phyloP scores from a whole-genome alignment of 2,329 filamentous ascomycete species.

The Fusarium nematophilum region DNA sequence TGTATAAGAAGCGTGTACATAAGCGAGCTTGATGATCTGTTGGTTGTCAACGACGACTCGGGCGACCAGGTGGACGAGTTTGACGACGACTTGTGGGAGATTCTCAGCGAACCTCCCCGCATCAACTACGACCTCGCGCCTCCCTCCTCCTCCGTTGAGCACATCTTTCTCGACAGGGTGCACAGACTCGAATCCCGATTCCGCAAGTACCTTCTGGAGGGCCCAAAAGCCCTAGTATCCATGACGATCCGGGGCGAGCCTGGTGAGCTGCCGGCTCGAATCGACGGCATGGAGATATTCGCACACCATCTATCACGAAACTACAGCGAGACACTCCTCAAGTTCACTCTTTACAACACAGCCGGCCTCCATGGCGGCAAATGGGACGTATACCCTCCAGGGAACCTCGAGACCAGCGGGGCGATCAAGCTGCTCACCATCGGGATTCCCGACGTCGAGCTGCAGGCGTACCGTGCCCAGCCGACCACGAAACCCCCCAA shows the following conservation, averaged over 20 bases:
- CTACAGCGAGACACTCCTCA: not conserved
- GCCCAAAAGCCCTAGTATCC: not conserved
- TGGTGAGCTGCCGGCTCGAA: fast-evolving
- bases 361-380: not conserved
- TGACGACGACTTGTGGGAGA: not conserved
- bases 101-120: too few species aligned
- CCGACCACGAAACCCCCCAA: fast-evolving
- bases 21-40: not conserved
- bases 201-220: not conserved
- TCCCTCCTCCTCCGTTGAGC: constrained; percentile 8
- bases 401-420: fast-evolving
- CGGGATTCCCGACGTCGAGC: not conserved
- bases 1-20: constrained; percentile 17
- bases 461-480: not conserved
- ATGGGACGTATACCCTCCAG: not conserved
- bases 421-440: constrained; percentile 10
- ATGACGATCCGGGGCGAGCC: constrained; percentile 3
- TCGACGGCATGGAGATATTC: not conserved
- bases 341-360: constrained; percentile 19
- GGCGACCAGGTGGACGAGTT: not conserved
- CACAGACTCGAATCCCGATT: not conserved
- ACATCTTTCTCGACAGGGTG: constrained; percentile 15
- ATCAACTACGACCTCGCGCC: constrained; percentile 1
- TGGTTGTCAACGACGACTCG: not conserved
- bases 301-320: not conserved